These are phyloP conservation scores for Castanea sativa DNA, from an alignment of 306 rosid genomes.

Conservation along the genomic window DNA sequence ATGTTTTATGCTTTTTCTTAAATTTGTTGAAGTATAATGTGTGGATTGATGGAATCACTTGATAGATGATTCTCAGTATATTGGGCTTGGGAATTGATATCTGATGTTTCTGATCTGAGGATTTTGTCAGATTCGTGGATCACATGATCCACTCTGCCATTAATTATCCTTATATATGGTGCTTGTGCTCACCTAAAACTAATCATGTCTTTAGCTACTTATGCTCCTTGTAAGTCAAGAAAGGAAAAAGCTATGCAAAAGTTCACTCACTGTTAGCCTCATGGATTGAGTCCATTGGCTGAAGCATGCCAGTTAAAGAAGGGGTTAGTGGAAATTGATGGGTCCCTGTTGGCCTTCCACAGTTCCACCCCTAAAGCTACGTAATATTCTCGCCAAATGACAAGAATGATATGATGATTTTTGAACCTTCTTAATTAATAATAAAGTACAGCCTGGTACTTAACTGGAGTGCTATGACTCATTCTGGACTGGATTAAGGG, in stretches of 20 bases:
- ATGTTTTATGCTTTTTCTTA: neutral
- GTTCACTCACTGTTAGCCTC: neutral
- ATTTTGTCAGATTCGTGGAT: neutral
- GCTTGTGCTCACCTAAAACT: neutral
- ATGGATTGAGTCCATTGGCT: neutral
- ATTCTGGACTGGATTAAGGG: neutral
- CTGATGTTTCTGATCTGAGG: neutral
- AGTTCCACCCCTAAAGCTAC: neutral
- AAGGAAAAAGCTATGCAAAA: neutral
- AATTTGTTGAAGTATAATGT: neutral
- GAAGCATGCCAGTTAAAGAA: neutral
- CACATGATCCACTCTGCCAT: neutral
- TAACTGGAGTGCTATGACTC: neutral
- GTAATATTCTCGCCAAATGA: neutral
- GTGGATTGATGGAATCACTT: neutral
- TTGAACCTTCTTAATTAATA: neutral
- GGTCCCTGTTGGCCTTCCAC: neutral
- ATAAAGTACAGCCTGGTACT: neutral
- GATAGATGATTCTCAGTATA: neutral
- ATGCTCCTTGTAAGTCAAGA: neutral
- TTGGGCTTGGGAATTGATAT: neutral
- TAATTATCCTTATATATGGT: neutral
- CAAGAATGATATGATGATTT: neutral
- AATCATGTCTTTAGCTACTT: neutral
- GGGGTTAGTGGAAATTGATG: neutral